Conservation (phyloP, 192 early-diverging fungal species). For the Coemansia sp. region DNA sequence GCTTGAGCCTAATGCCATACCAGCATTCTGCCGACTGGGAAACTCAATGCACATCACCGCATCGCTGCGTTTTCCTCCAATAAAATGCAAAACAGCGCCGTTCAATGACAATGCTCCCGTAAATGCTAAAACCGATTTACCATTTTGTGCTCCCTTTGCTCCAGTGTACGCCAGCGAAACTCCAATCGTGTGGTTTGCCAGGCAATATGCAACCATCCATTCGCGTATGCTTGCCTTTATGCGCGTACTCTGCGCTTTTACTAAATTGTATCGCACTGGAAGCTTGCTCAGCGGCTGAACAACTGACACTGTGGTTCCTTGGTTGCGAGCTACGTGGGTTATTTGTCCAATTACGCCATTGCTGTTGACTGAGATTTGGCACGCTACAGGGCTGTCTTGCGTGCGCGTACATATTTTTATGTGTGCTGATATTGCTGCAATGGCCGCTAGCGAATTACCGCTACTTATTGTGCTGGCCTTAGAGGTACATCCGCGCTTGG, state of each 20-base stretch:
- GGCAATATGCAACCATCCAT: conserved; percentile 21
- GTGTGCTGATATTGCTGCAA: conserved; percentile 18
- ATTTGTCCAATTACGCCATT: not conserved
- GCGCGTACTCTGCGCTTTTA: conserved; percentile 22
- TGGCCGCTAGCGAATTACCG: conserved; percentile 30
- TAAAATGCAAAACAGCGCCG: conserved; percentile 9
- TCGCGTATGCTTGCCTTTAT: conserved; percentile 21
- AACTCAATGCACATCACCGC: conserved; percentile 7
- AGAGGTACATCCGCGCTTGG: conserved; percentile 25
- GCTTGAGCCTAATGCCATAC: not conserved
- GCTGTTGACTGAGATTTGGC: conserved; percentile 19
- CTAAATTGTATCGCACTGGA: conserved; percentile 29
- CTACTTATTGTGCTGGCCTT: conserved; percentile 1
- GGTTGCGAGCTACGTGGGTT: conserved; percentile 16
- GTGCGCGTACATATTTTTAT: conserved; percentile 30
- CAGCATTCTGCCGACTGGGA: not conserved
- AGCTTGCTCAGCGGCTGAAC: conserved; percentile 31
- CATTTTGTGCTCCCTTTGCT: not conserved
- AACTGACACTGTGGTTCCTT: conserved; percentile 31
- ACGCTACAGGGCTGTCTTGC: conserved; percentile 6
- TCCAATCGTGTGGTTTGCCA: conserved; percentile 22
- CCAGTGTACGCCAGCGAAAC: conserved; percentile 15
- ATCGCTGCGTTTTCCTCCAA: conserved; percentile 4
- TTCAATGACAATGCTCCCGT: conserved; percentile 10
- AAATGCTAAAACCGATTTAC: conserved; percentile 5